Conservation (phyloP, 306 rosid species). For the Vigna reflexopilosa region DNA sequence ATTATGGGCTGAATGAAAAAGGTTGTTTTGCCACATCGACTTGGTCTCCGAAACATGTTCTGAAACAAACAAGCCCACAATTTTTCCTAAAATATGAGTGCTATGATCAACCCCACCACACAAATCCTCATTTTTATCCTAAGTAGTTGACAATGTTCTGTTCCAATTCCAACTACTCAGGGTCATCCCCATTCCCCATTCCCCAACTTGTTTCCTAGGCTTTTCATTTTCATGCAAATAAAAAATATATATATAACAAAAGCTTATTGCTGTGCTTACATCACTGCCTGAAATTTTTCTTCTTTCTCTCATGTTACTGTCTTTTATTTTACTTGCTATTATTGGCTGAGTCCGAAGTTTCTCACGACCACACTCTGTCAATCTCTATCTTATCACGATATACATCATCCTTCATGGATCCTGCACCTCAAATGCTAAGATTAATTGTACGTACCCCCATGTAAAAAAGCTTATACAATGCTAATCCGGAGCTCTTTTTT, state of each 20-base stretch:
- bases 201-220: neutral
- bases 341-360: neutral
- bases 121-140: conserved; percentile 13
- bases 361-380: neutral
- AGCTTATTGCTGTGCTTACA: neutral
- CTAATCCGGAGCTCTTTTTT: conserved; percentile 6
- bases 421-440: neutral
- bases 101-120: conserved; percentile 1
- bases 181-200: neutral
- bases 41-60: neutral
- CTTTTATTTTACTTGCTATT: conserved; percentile 7
- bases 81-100: neutral
- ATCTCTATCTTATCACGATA: conserved; percentile 23
- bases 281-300: neutral
- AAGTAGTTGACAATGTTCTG: neutral
- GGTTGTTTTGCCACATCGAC: conserved; percentile 2
- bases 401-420: neutral
- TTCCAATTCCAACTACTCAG: conserved; percentile 22
- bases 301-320: neutral
- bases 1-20: conserved; percentile 38
- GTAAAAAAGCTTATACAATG: conserved; percentile 14
- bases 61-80: conserved; percentile 24
- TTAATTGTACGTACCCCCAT: neutral
- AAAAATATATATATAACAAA: too few relatives aligned
- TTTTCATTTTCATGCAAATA: neutral